Conservation (phyloP, 2,329 filamentous ascomycete species). For the Apiospora malaysiana region DNA sequence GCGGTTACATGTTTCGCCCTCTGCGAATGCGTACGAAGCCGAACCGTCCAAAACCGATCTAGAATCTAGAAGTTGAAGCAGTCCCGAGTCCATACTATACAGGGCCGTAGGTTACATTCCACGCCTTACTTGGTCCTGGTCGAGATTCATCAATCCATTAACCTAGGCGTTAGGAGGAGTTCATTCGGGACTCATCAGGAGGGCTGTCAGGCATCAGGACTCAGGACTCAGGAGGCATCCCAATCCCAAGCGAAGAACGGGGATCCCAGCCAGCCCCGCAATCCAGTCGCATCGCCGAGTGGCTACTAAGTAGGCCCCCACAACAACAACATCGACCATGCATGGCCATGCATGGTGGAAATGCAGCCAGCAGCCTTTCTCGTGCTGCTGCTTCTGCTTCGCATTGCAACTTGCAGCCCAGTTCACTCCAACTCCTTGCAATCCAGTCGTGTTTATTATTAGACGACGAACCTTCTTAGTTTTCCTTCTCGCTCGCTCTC, state of each 20-base stretch:
- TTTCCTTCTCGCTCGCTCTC: background rate
- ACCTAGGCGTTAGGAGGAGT: background rate
- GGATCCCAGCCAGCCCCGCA: constrained; percentile 14
- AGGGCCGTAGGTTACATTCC: background rate
- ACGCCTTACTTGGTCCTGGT: background rate
- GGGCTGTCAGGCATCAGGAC: background rate
- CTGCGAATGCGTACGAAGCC: background rate
- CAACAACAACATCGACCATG: constrained; percentile 4
- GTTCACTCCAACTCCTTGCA: background rate
- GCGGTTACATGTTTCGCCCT: background rate
- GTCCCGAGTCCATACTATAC: background rate
- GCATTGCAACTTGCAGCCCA: constrained; percentile 10
- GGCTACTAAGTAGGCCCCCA: background rate
- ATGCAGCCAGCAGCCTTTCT: constrained; percentile 15
- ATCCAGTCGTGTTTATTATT: constrained; percentile 5
- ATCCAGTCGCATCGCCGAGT: constrained; percentile 13
- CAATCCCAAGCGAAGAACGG: constrained; percentile 9
- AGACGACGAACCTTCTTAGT: background rate
- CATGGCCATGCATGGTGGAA: constrained; percentile 8
- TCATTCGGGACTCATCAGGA: background rate
- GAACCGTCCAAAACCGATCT: background rate
- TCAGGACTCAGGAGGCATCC: background rate
- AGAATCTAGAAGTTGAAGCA: background rate
- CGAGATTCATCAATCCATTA: background rate
- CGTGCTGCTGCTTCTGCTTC: background rate